Percentiles rank a stretch among this genome's conserved stretches.
phyloP scores from a whole-genome alignment of 176 grass and related monocot genomes.

The Lolium multiflorum region DNA sequence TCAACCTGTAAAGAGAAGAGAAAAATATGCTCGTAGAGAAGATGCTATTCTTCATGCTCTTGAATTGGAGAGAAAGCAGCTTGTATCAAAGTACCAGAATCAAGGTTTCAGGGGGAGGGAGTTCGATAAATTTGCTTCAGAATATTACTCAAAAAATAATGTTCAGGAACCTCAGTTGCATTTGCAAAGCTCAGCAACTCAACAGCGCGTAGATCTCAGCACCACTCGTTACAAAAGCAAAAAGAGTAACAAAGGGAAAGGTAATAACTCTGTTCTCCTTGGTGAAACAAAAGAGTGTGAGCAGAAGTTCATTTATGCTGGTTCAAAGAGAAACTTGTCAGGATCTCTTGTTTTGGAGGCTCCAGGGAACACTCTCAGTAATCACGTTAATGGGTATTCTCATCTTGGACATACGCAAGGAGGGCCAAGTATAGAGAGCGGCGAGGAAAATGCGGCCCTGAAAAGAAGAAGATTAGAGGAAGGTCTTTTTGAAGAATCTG shows the following conservation, averaged over 20 bases:
- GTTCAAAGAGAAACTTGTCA: constrained; percentile 53
- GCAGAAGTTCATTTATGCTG: constrained; percentile 43
- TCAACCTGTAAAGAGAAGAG: constrained; percentile 81
- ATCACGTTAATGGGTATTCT: constrained; percentile 47
- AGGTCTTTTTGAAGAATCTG: constrained; percentile 52
- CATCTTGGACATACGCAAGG: constrained; percentile 35
- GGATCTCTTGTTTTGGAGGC: constrained; percentile 43
- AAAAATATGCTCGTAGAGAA: constrained; percentile 89
- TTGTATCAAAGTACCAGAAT: constrained; percentile 50
- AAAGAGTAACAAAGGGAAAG: constrained; percentile 53
- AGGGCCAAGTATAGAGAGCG: constrained; percentile 25
- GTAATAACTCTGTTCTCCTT: constrained; percentile 32
- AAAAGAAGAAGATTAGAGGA: constrained; percentile 58
- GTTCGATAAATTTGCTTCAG: constrained; percentile 38
- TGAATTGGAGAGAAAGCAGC: constrained; percentile 80
- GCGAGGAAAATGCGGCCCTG: constrained; percentile 29
- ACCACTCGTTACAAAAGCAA: constrained; percentile 68
- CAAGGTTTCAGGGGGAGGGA: constrained; percentile 43
- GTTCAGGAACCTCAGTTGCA: constrained; percentile 39
- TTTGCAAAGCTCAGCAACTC: constrained; percentile 38
- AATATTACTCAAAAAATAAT: constrained; percentile 41
- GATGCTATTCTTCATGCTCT: constrained; percentile 92
- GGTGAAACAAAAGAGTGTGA: constrained; percentile 47
- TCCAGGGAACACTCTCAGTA: constrained; percentile 41
- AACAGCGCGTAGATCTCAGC: constrained; percentile 53